These are phyloP conservation scores for Immersiporthe knoxdaviesiana DNA, from an alignment of 2,329 filamentous ascomycete genomes.

Conservation along the genomic window DNA sequence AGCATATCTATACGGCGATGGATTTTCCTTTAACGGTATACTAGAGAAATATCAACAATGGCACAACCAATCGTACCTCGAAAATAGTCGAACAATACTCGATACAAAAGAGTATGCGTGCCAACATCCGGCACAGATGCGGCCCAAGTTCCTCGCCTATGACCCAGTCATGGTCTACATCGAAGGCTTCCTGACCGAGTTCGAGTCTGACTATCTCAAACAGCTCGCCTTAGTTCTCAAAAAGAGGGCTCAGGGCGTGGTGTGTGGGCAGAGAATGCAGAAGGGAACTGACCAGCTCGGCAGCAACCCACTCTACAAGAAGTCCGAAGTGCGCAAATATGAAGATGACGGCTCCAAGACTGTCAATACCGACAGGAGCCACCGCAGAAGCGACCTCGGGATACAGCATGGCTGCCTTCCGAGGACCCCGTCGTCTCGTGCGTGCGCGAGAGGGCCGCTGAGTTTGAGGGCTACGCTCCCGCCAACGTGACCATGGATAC, in stretches of 20 bases:
- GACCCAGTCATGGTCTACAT: constrained; percentile 6
- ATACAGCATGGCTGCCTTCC: neutral
- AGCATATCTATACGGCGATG: constrained; percentile 1
- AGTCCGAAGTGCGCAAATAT: constrained; percentile 1
- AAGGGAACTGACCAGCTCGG: neutral
- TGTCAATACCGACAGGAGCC: neutral
- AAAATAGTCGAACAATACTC: neutral
- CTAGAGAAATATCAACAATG: neutral
- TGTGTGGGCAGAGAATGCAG: too few relatives aligned
- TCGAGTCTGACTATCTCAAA: constrained; percentile 7
- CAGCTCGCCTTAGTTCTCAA: neutral
- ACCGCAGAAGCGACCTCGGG: constrained; percentile 6
- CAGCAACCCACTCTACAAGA: neutral
- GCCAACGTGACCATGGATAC: neutral
- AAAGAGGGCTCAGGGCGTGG: neutral
- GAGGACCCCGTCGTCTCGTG: neutral
- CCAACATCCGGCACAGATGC: constrained; percentile 1
- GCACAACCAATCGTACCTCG: neutral
- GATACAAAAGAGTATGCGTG: neutral
- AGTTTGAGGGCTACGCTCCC: constrained; percentile 2
- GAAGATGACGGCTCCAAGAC: constrained; percentile 9
- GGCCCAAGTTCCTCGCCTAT: constrained; percentile 1
- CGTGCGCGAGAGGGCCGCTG: constrained; percentile 4
- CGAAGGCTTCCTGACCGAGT: constrained; percentile 1
- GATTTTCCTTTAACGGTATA: neutral